phyloP scores from a whole-genome alignment of 257 asterid species.

The Buddleja alternifolia region DNA sequence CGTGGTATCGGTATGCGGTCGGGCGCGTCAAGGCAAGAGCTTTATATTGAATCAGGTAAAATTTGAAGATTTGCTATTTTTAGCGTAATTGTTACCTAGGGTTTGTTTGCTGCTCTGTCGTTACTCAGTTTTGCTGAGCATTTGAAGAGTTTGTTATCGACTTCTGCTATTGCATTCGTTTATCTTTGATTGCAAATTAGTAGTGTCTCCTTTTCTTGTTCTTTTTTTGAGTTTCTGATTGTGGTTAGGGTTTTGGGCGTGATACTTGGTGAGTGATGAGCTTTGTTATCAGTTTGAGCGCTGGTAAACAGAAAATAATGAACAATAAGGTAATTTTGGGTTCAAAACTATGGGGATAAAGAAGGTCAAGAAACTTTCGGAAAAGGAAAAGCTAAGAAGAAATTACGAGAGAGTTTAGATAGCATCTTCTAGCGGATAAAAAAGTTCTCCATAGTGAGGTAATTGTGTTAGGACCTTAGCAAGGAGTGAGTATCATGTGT shows the following conservation, averaged over 20 bases:
- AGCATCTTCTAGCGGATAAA: background rate
- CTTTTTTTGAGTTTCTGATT: slow-evolving; percentile 20
- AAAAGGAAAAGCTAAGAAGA: too few relatives aligned
- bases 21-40: slow-evolving; percentile 99
- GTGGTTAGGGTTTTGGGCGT: slow-evolving; percentile 30
- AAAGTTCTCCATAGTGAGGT: background rate
- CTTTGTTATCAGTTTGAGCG: slow-evolving; percentile 1
- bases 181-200: slow-evolving; percentile 26
- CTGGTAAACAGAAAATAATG: background rate
- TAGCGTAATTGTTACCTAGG: background rate
- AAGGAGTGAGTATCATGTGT: slow-evolving; percentile 12
- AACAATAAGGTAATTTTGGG: background rate
- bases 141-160: background rate
- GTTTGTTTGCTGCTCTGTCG: slow-evolving; percentile 5
- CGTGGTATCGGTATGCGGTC: slow-evolving; percentile 97
- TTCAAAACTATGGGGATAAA: too few relatives aligned
- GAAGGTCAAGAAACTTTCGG: too few relatives aligned
- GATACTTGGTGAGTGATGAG: background rate
- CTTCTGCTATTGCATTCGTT: background rate
- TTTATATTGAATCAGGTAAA: slow-evolving; percentile 82
- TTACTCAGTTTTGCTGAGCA: background rate
- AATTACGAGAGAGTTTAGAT: too few relatives aligned
- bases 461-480: background rate
- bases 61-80: slow-evolving; percentile 8
- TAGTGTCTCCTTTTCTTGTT: slow-evolving; percentile 14